Percentiles rank a stretch among this genome's conserved stretches.
Evolutionary conservation across 805 yeast species (phyloP).

Genomic region (Cyberlindnera maritima): DNA sequence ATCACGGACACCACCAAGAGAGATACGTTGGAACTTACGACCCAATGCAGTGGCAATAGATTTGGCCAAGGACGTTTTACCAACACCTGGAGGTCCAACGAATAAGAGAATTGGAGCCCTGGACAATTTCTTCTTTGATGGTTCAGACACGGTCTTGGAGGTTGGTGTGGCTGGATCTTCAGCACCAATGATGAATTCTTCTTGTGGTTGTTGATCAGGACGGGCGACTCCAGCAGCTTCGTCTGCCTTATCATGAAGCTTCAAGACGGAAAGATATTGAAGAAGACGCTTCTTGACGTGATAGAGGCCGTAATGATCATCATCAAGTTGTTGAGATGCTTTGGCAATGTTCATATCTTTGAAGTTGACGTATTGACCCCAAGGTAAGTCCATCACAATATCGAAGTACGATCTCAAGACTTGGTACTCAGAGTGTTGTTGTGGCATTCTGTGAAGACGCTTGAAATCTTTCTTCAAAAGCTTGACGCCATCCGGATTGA

Average conservation of each 20-base stretch:
- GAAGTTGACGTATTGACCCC: conserved; percentile 34
- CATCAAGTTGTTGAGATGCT: conserved; percentile 58
- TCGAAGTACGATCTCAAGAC: conserved; percentile 64
- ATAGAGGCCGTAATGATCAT: conserved; percentile 77
- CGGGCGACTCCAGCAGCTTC: conserved; percentile 4
- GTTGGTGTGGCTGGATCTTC: conserved; percentile 4
- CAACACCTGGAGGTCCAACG: conserved; percentile 94
- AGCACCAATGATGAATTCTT: conserved; percentile 21
- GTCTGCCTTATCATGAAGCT: conserved; percentile 37
- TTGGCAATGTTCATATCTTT: conserved; percentile 43
- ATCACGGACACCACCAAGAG: conserved; percentile 85
- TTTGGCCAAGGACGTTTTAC: conserved; percentile 83
- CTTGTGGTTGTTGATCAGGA: conserved; percentile 10
- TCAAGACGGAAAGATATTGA: conserved; percentile 77
- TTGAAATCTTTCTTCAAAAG: conserved; percentile 48
- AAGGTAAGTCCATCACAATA: conserved; percentile 63
- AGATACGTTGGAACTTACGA: conserved; percentile 72
- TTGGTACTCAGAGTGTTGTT: conserved; percentile 62
- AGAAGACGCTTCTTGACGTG: conserved; percentile 71
- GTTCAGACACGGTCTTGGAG: conserved; percentile 4
- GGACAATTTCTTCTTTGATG: conserved; percentile 12
- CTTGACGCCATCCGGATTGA: conserved; percentile 41
- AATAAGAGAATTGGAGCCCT: conserved; percentile 75
- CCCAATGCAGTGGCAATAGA: conserved; percentile 75
- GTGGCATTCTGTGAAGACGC: conserved; percentile 48